phyloP scores from a whole-genome alignment of 306 rosid species.

The Albizia julibrissin region DNA sequence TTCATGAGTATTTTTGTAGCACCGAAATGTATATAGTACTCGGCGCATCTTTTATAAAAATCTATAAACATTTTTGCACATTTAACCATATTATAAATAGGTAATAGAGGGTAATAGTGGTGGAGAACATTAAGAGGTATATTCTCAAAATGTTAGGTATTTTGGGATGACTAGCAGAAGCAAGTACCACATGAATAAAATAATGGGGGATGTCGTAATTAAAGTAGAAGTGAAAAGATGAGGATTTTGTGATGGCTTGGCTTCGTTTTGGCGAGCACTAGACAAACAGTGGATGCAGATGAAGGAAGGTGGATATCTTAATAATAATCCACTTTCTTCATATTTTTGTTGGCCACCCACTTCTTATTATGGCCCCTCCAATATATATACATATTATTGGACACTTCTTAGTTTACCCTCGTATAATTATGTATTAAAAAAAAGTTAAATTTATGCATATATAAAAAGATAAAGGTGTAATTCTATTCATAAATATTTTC shows the following conservation, averaged over 20 bases:
- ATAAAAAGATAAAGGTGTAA: too few species aligned
- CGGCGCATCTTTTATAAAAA: too few species aligned
- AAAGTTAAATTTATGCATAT: neutral
- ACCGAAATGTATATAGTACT: too few species aligned
- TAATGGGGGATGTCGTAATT: neutral
- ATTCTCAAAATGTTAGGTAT: slow-evolving; percentile 20
- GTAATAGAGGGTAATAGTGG: neutral
- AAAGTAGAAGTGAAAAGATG: slow-evolving; percentile 1
- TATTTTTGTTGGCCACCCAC: slow-evolving; percentile 47
- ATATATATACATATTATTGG: slow-evolving; percentile 36
- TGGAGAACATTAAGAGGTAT: slow-evolving; percentile 19
- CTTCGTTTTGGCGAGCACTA: slow-evolving; percentile 39
- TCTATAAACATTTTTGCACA: too few species aligned
- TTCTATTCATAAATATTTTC: too few species aligned
- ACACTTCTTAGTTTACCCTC: neutral
- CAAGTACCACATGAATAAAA: neutral
- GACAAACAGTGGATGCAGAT: slow-evolving; percentile 46
- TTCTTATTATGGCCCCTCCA: slow-evolving; percentile 33
- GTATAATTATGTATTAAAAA: neutral
- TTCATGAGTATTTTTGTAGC: too few species aligned
- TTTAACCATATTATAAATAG: neutral
- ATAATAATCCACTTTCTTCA: slow-evolving; percentile 32
- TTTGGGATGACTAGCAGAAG: neutral
- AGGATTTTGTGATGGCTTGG: neutral
- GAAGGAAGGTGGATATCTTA: slow-evolving; percentile 58